phyloP scores from a whole-genome alignment of 2,329 filamentous ascomycete species.

The Davidsoniella eucalypti region DNA sequence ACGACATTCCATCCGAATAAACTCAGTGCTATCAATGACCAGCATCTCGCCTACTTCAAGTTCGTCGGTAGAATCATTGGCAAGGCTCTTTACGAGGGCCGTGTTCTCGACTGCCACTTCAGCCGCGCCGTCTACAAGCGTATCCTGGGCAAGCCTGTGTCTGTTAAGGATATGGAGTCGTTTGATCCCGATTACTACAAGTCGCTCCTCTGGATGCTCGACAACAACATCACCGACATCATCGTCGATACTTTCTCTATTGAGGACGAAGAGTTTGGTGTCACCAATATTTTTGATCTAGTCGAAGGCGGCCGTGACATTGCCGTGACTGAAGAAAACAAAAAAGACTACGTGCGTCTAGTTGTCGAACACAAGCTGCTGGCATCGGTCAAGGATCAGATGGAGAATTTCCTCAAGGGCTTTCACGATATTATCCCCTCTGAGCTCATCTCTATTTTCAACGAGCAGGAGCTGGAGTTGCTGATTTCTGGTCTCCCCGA shows the following conservation, averaged over 20 bases:
- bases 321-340: constrained; percentile 91
- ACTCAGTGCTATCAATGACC: constrained; percentile 80
- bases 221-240: constrained; percentile 96
- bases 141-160: constrained; percentile 86
- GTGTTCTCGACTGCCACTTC: constrained; percentile 95
- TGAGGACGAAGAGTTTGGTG: constrained; percentile 86
- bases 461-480: constrained; percentile 91
- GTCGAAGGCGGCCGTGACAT: constrained; percentile 79
- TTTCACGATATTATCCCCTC: constrained; percentile 98
- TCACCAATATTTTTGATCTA: constrained; percentile 72
- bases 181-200: constrained; percentile 99
- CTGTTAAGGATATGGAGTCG: constrained; percentile 98
- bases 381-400: constrained; percentile 82
- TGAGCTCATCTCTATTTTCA: constrained; percentile 91
- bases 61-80: constrained; percentile 98
- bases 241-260: constrained; percentile 93
- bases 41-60: constrained; percentile 97
- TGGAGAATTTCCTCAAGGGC: constrained; percentile 81
- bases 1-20: constrained; percentile 98
- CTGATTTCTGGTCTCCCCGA: constrained; percentile 93
- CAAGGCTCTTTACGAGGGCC: constrained; percentile 91
- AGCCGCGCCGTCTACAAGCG: constrained; percentile 97
- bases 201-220: constrained; percentile 92
- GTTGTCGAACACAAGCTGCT: constrained; percentile 90
- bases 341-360: constrained; percentile 88